Evolutionary conservation across 2,329 filamentous ascomycete species (phyloP).

Genomic region (Lachnellula hyalina): DNA sequence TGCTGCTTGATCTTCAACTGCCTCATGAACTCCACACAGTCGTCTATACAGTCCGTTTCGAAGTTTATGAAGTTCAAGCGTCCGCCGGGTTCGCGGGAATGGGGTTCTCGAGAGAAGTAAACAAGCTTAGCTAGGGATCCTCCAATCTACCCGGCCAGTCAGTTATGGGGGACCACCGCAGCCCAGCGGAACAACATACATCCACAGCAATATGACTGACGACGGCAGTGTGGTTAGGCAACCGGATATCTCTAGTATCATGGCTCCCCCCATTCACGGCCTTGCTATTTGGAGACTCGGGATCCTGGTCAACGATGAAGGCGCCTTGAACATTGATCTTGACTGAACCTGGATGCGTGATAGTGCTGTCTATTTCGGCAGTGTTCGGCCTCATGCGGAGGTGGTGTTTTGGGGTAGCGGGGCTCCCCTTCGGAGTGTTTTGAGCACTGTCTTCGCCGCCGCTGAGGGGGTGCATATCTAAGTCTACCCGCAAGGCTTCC

Average conservation of each 20-base stretch:
- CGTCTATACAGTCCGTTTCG: constrained; percentile 90
- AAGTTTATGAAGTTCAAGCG: constrained; percentile 93
- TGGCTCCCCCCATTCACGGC: constrained; percentile 43
- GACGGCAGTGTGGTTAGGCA: constrained; percentile 90
- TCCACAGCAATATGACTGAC: constrained; percentile 97
- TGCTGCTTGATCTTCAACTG: constrained; percentile 79
- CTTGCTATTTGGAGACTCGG: constrained; percentile 43
- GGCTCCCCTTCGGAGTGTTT: not conserved
- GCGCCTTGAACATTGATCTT: constrained; percentile 96
- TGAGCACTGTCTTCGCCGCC: not conserved
- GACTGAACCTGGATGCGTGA: constrained; percentile 64
- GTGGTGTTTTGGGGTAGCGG: constrained; percentile 7
- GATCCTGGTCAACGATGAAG: constrained; percentile 87
- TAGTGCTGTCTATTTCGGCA: constrained; percentile 33
- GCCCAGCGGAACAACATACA: constrained; percentile 49
- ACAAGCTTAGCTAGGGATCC: constrained; percentile 94
- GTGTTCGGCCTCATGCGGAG: constrained; percentile 30
- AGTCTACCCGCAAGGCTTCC: not conserved
- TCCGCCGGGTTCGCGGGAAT: constrained; percentile 74
- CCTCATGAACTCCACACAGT: constrained; percentile 88
- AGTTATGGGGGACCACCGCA: not conserved
- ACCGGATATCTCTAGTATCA: constrained; percentile 88
- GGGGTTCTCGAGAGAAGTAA: constrained; percentile 87
- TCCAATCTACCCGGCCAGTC: constrained; percentile 62
- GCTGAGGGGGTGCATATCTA: not conserved